Conservation (phyloP, 2,329 filamentous ascomycete species). For the Fusarium subtropicale region DNA sequence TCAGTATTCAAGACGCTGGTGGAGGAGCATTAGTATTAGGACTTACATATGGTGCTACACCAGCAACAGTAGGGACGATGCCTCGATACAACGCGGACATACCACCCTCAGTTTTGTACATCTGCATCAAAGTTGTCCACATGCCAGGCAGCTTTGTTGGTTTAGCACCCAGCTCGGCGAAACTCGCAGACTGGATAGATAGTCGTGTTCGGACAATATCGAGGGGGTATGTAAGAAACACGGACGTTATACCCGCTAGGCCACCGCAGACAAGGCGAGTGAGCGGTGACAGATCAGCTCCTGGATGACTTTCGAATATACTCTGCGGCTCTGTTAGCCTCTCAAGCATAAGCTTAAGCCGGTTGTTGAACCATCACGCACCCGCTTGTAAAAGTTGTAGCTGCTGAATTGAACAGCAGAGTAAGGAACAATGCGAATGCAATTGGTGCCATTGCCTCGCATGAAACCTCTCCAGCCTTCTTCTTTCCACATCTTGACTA, state of each 20-base stretch:
- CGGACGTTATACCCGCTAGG: slow-evolving; percentile 92
- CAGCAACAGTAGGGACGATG: slow-evolving; percentile 92
- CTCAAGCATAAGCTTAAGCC: background rate
- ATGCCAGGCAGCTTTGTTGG: slow-evolving; percentile 85
- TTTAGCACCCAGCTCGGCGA: slow-evolving; percentile 76
- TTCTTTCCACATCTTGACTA: slow-evolving; percentile 95
- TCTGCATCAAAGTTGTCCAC: slow-evolving; percentile 83
- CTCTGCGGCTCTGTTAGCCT: slow-evolving; percentile 55
- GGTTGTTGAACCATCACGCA: slow-evolving; percentile 57
- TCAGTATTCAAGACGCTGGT: slow-evolving; percentile 9
- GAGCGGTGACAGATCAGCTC: slow-evolving; percentile 77
- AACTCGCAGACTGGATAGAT: slow-evolving; percentile 98
- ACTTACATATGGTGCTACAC: slow-evolving; percentile 90
- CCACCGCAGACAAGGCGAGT: slow-evolving; percentile 90
- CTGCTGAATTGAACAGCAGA: slow-evolving; percentile 98
- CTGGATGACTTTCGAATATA: slow-evolving; percentile 82
- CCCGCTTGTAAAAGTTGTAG: slow-evolving; percentile 96
- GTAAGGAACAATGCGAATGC: slow-evolving; percentile 97
- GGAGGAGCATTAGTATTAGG: background rate
- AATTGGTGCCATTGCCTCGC: slow-evolving; percentile 98
- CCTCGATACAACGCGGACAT: slow-evolving; percentile 89
- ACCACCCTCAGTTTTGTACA: slow-evolving; percentile 94
- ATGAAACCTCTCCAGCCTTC: slow-evolving; percentile 98
- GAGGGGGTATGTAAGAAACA: slow-evolving; percentile 93
- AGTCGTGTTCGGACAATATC: slow-evolving; percentile 96